Conservation (phyloP, 2,329 filamentous ascomycete species). For the Aspergillus eucalypticola region DNA sequence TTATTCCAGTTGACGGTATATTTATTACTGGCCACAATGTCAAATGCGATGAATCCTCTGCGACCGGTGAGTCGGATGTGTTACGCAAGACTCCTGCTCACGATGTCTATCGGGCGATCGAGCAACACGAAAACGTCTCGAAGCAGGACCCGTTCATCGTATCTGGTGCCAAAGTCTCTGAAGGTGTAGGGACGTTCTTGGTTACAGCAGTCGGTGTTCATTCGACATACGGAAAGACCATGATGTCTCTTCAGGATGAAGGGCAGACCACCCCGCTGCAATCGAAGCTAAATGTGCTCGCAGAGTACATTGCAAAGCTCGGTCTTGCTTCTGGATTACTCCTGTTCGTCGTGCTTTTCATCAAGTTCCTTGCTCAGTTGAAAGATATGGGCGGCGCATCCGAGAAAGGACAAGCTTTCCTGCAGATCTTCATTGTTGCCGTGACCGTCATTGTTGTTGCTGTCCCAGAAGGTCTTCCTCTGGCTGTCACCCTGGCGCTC, state of each 20-base stretch:
- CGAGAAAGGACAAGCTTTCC: conserved; percentile 59
- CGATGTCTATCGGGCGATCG: conserved; percentile 65
- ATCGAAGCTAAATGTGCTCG: conserved; percentile 73
- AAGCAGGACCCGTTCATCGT: conserved; percentile 79
- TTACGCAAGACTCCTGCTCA: conserved; percentile 66
- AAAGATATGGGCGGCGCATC: conserved; percentile 51
- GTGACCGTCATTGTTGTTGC: conserved; percentile 62
- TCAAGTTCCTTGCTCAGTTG: conserved; percentile 70
- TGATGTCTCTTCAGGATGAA: conserved; percentile 76
- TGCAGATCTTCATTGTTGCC: conserved; percentile 60
- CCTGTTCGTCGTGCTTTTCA: conserved; percentile 76
- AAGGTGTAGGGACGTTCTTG: conserved; percentile 73
- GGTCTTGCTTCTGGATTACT: conserved; percentile 70
- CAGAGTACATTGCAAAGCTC: conserved; percentile 77
- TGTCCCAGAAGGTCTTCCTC: conserved; percentile 61
- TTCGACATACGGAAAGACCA: conserved; percentile 73
- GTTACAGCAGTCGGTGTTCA: conserved; percentile 74
- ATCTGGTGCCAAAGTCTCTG: conserved; percentile 74
- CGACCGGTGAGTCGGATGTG: conserved; percentile 73
- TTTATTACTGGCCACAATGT: conserved; percentile 66
- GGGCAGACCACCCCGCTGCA: conserved; percentile 77
- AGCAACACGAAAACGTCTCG: conserved; percentile 59
- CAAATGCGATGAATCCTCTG: conserved; percentile 72
- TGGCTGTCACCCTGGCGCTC: conserved; percentile 63
- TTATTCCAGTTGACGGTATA: conserved; percentile 71